Evolutionary conservation across 208 protist species (phyloP).

Genomic region (Leishmania mexicana): DNA sequence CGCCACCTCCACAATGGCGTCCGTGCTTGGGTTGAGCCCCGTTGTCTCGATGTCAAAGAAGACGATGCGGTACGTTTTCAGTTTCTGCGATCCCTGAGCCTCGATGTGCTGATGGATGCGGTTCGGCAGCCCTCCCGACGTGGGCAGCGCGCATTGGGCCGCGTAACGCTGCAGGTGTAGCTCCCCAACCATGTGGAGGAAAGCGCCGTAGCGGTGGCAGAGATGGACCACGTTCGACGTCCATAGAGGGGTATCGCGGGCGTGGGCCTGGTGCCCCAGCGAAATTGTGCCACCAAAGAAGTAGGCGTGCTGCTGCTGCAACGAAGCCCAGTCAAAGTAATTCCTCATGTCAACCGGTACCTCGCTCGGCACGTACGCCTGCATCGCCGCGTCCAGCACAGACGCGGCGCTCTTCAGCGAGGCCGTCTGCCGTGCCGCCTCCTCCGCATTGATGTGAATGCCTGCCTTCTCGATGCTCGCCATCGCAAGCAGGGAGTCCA

Average conservation of each 20-base stretch:
- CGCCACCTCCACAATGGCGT: slow-evolving; percentile 85
- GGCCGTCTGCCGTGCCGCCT: slow-evolving; percentile 57
- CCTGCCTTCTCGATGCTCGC: slow-evolving; percentile 68
- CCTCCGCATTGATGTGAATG: slow-evolving; percentile 72
- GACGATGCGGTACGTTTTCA: slow-evolving; percentile 50
- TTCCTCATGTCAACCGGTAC: slow-evolving; percentile 67
- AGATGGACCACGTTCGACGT: slow-evolving; percentile 82
- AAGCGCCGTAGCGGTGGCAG: slow-evolving; percentile 65
- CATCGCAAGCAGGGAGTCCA: slow-evolving; percentile 85
- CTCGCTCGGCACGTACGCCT: slow-evolving; percentile 63
- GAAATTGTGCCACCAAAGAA: slow-evolving; percentile 80
- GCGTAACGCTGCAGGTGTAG: slow-evolving; percentile 83
- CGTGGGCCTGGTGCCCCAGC: slow-evolving; percentile 38
- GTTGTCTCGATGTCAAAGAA: slow-evolving; percentile 91
- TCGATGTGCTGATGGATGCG: slow-evolving; percentile 47
- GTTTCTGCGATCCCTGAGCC: slow-evolving; percentile 27
- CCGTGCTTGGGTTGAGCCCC: slow-evolving; percentile 76
- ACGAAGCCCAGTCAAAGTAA: slow-evolving; percentile 82
- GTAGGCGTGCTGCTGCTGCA: slow-evolving; percentile 67
- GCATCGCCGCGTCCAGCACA: slow-evolving; percentile 61
- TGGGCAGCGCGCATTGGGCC: slow-evolving; percentile 39
- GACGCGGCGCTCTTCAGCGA: slow-evolving; percentile 52
- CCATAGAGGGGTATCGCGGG: slow-evolving; percentile 50
- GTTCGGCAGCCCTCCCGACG: slow-evolving; percentile 27
- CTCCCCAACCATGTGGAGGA: slow-evolving; percentile 51